These are phyloP conservation scores for Cubamyces lactineus DNA, from an alignment of 768 basidiomycete genomes.

Conservation along the genomic window DNA sequence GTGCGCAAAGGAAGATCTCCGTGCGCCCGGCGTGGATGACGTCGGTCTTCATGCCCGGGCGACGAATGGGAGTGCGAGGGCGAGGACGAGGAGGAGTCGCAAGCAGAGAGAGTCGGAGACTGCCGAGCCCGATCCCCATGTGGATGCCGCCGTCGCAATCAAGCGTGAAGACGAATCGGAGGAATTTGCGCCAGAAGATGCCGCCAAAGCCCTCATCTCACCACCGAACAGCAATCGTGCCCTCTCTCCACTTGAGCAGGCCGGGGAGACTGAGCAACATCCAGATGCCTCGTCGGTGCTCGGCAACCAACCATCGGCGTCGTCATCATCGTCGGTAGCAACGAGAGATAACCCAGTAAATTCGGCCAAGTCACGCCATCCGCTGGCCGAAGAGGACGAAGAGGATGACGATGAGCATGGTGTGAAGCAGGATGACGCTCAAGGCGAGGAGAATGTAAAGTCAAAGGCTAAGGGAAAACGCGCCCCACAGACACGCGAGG, in stretches of 20 bases:
- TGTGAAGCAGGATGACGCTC: constrained; percentile 22
- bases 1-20: constrained; percentile 69
- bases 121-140: constrained; percentile 45
- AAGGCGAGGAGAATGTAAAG: constrained; percentile 35
- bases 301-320: neutral
- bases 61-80: constrained; percentile 39
- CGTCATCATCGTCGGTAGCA: constrained; percentile 12
- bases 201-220: constrained; percentile 30
- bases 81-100: constrained; percentile 46
- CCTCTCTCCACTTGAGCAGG: constrained; percentile 28
- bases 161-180: constrained; percentile 50
- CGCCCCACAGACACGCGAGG: constrained; percentile 42
- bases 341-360: neutral
- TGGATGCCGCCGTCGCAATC: constrained; percentile 32
- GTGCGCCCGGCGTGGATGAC: constrained; percentile 73
- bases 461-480: constrained; percentile 48
- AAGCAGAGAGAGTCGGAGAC: constrained; percentile 47
- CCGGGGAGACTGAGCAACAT: neutral
- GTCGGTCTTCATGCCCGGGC: constrained; percentile 56
- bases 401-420: constrained; percentile 17
- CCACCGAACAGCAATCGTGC: constrained; percentile 48
- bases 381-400: constrained; percentile 17
- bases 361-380: constrained; percentile 17
- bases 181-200: constrained; percentile 36
- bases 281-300: neutral